A percentile compares a stretch with the other conserved stretches of the same genome.
Conservation (phyloP, 2,329 filamentous ascomycete genomes). For the Talaromyces piceae region DNA sequence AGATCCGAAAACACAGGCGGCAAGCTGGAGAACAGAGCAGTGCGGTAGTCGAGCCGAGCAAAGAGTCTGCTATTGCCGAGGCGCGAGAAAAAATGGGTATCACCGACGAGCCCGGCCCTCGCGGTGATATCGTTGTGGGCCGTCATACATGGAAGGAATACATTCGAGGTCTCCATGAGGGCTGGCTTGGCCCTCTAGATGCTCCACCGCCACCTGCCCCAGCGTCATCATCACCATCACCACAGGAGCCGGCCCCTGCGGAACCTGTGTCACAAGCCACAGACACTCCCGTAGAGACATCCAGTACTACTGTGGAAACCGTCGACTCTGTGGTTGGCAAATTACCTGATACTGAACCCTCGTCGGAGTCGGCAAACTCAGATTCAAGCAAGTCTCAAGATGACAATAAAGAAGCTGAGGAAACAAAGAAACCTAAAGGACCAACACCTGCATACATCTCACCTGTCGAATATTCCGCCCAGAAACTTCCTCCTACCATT, state of each 20-base stretch:
- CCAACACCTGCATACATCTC: constrained; percentile 67
- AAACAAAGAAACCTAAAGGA: constrained; percentile 46
- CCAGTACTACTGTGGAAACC: neutral
- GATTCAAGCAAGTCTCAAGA: constrained; percentile 26
- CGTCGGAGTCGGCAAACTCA: constrained; percentile 12
- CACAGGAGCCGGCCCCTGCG: constrained; percentile 16
- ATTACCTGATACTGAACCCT: neutral
- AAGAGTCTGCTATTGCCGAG: constrained; percentile 55
- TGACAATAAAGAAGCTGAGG: constrained; percentile 40
- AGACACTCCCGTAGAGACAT: neutral
- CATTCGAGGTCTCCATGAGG: constrained; percentile 84
- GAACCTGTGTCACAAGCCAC: neutral
- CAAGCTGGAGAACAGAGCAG: constrained; percentile 52
- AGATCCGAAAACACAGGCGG: constrained; percentile 61
- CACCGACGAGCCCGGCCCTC: constrained; percentile 62
- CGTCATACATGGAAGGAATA: constrained; percentile 98
- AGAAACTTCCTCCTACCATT: constrained; percentile 56
- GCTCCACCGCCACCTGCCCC: constrained; percentile 28
- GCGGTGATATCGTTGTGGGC: constrained; percentile 82
- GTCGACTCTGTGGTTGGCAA: neutral
- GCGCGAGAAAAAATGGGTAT: constrained; percentile 61
- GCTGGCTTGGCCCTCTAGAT: constrained; percentile 82
- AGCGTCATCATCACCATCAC: constrained; percentile 18
- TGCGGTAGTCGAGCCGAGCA: constrained; percentile 37
- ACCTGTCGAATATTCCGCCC: constrained; percentile 61